phyloP scores from a whole-genome alignment of 1,284 basidiomycete genomes.

The Ganoderma lucidum region DNA sequence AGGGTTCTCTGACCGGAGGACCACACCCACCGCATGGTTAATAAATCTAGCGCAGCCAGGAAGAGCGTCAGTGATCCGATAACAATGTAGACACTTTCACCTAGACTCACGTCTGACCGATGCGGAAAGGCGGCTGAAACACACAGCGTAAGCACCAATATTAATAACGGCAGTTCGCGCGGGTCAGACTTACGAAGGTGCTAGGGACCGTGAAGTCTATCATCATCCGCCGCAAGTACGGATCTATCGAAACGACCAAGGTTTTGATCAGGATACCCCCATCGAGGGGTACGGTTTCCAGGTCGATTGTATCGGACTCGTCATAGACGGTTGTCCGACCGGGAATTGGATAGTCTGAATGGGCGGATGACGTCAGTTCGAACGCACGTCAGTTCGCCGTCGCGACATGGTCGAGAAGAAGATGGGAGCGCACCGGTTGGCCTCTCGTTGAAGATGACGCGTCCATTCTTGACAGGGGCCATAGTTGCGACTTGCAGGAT shows the following conservation, averaged over 20 bases:
- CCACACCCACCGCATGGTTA: constrained; percentile 47
- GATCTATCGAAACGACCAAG: constrained; percentile 56
- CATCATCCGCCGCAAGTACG: constrained; percentile 53
- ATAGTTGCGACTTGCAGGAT: constrained; percentile 1
- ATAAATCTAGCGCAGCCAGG: constrained; percentile 18
- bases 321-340: constrained; percentile 56
- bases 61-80: background rate
- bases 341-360: constrained; percentile 53
- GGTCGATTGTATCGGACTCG: constrained; percentile 54
- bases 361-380: background rate
- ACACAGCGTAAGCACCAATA: background rate
- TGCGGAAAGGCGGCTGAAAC: background rate
- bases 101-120: background rate
- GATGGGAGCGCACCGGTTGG: constrained; percentile 17
- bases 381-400: background rate
- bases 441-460: constrained; percentile 29
- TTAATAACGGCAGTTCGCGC: background rate
- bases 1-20: constrained; percentile 52
- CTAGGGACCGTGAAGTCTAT: constrained; percentile 30
- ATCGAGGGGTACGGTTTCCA: constrained; percentile 54
- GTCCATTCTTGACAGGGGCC: constrained; percentile 25
- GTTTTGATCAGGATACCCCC: constrained; percentile 64
- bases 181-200: constrained; percentile 12
- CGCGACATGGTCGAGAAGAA: background rate
- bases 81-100: background rate